Percentiles rank a stretch among this genome's conserved stretches.
Evolutionary conservation across 805 yeast genomes (phyloP).

Genomic region (Ogataea paraovalis): DNA sequence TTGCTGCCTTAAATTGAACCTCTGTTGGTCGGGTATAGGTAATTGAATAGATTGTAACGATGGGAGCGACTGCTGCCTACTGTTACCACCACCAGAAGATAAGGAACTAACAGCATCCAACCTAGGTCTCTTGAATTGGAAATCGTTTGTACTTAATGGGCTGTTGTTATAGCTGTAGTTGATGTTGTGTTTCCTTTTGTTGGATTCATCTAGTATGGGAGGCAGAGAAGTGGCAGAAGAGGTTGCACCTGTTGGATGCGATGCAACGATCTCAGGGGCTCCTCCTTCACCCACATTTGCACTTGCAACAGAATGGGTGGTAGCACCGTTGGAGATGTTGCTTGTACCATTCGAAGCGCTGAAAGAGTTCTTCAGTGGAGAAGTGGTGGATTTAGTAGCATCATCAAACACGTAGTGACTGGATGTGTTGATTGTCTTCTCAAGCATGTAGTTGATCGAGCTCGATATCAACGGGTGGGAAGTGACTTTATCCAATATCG

Average conservation of each 20-base stretch:
- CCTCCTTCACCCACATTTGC: too few relatives aligned
- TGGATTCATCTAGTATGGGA: neutral
- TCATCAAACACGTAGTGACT: constrained; percentile 18
- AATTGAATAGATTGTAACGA: constrained; percentile 1
- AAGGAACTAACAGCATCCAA: too few relatives aligned
- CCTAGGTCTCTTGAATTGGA: constrained; percentile 1
- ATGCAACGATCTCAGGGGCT: too few relatives aligned
- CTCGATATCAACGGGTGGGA: constrained; percentile 35
- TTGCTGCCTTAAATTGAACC: constrained; percentile 25
- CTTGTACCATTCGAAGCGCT: constrained; percentile 10
- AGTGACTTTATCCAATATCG: constrained; percentile 34
- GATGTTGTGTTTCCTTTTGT: neutral
- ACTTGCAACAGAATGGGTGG: too few relatives aligned
- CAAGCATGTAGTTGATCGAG: constrained; percentile 34
- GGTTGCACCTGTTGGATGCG: too few relatives aligned
- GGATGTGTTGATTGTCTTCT: constrained; percentile 31
- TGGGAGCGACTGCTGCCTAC: constrained; percentile 4
- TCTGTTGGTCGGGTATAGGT: constrained; percentile 5
- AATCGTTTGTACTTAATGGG: neutral
- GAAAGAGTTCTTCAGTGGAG: neutral
- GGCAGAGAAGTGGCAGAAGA: neutral
- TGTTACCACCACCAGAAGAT: neutral
- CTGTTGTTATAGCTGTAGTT: too few relatives aligned
- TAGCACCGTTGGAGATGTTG: neutral
- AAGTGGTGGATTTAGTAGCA: neutral